Conservation (phyloP, 2,329 filamentous ascomycete genomes). For the Alternaria consortialis region DNA sequence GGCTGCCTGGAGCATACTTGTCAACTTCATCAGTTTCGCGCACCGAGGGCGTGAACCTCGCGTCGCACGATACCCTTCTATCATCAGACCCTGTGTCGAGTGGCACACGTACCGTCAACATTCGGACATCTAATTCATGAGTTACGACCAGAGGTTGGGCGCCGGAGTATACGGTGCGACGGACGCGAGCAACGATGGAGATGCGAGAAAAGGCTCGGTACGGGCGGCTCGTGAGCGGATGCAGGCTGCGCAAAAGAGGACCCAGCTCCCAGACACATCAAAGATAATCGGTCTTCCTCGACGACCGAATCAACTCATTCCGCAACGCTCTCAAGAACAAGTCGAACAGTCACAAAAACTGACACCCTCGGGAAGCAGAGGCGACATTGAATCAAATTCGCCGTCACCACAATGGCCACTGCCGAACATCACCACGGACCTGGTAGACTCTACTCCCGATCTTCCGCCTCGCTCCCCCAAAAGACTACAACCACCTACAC, state of each 20-base stretch:
- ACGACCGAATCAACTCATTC: constrained; percentile 47
- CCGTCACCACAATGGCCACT: constrained; percentile 59
- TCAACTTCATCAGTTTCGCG: neutral
- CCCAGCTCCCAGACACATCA: constrained; percentile 42
- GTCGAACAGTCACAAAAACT: constrained; percentile 23
- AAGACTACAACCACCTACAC: constrained; percentile 52
- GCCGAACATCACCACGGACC: constrained; percentile 45
- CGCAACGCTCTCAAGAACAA: constrained; percentile 33
- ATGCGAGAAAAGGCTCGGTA: constrained; percentile 47
- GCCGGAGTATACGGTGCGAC: constrained; percentile 43
- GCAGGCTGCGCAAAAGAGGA: constrained; percentile 40
- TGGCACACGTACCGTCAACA: constrained; percentile 45
- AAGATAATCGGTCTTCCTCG: constrained; percentile 48
- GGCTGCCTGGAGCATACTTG: constrained; percentile 11
- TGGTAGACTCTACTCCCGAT: constrained; percentile 35
- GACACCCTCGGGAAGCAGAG: constrained; percentile 27
- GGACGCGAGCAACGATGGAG: constrained; percentile 32
- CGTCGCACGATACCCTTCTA: constrained; percentile 2
- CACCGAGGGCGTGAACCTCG: constrained; percentile 1
- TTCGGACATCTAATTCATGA: constrained; percentile 46
- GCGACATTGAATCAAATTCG: constrained; percentile 29
- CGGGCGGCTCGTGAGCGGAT: constrained; percentile 49
- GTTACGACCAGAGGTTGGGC: constrained; percentile 48
- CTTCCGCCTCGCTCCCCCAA: constrained; percentile 36
- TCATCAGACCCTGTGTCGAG: constrained; percentile 42